phyloP scores from a whole-genome alignment of 805 yeast genomes.

The Yarrowia alimentaria region DNA sequence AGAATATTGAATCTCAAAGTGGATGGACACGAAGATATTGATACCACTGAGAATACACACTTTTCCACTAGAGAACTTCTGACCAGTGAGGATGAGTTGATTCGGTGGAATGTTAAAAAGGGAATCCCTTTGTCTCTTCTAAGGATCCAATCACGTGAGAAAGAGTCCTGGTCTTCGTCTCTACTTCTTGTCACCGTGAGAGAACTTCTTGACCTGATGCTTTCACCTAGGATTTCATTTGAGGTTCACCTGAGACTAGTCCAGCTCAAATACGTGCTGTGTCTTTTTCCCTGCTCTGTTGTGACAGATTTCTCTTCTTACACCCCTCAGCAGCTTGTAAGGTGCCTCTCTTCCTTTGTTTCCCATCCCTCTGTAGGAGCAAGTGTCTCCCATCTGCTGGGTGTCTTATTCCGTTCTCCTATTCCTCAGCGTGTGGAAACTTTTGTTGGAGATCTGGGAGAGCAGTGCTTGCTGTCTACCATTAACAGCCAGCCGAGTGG shows the following conservation, averaged over 20 bases:
- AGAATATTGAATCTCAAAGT: background rate
- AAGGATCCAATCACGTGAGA: background rate
- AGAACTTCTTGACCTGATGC: background rate
- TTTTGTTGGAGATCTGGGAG: slow-evolving; percentile 5
- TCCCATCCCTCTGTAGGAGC: background rate
- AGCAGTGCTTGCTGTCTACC: background rate
- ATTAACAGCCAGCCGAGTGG: too few species aligned
- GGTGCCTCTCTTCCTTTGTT: slow-evolving; percentile 1
- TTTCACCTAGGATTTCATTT: slow-evolving; percentile 2
- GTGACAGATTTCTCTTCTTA: background rate
- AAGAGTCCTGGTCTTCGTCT: background rate
- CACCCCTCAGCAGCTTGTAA: slow-evolving; percentile 1
- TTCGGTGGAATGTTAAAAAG: too few species aligned
- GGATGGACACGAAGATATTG: too few species aligned
- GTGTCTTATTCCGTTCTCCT: background rate
- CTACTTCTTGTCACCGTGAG: background rate
- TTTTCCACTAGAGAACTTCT: background rate
- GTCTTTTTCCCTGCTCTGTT: slow-evolving; percentile 14
- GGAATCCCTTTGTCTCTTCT: background rate
- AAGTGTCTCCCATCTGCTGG: background rate
- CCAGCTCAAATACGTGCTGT: slow-evolving; percentile 4
- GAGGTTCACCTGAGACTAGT: slow-evolving; percentile 4
- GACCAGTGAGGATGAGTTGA: background rate
- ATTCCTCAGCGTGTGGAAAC: background rate
- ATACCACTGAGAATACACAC: background rate